Evolutionary conservation across 208 protist genomes (phyloP).

Genomic region (Trypanosoma brucei): DNA sequence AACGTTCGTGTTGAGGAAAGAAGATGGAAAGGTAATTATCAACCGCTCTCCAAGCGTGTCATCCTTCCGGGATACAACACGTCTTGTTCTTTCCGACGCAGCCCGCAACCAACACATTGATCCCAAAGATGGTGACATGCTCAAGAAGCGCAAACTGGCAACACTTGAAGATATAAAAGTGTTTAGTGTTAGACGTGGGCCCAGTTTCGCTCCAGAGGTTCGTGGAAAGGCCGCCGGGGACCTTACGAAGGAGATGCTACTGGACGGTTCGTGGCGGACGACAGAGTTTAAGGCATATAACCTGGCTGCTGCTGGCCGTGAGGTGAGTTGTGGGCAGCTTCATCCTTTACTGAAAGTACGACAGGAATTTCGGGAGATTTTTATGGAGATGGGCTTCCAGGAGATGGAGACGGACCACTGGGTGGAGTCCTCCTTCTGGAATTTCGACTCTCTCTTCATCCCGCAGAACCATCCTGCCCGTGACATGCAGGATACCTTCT

Average conservation of each 20-base stretch:
- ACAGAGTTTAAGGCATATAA: constrained; percentile 97
- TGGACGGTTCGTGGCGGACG: constrained; percentile 91
- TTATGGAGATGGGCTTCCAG: constrained; percentile 99
- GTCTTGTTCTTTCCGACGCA: constrained; percentile 36
- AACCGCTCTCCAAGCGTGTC: constrained; percentile 30
- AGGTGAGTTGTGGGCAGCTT: constrained; percentile 90
- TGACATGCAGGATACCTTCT: constrained; percentile 99
- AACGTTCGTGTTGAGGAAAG: constrained; percentile 88
- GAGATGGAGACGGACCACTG: constrained; percentile 99
- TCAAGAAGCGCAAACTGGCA: constrained; percentile 93
- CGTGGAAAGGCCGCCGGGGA: constrained; percentile 80
- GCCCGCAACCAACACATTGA: constrained; percentile 30
- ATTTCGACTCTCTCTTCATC: constrained; percentile 99
- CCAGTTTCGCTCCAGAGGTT: constrained; percentile 58
- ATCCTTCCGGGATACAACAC: constrained; percentile 32
- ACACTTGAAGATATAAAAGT: constrained; percentile 68
- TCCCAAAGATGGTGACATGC: constrained; percentile 60
- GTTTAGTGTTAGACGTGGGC: constrained; percentile 80
- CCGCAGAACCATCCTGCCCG: constrained; percentile 99
- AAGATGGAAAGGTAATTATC: constrained; percentile 46
- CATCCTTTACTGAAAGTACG: constrained; percentile 99
- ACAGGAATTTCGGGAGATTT: constrained; percentile 98
- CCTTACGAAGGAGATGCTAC: constrained; percentile 94
- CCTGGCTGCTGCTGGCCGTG: constrained; percentile 88
- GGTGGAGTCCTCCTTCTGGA: constrained; percentile 99